phyloP scores from a whole-genome alignment of 108 stramenopile genomes.

The Discostella stelligeroides region DNA sequence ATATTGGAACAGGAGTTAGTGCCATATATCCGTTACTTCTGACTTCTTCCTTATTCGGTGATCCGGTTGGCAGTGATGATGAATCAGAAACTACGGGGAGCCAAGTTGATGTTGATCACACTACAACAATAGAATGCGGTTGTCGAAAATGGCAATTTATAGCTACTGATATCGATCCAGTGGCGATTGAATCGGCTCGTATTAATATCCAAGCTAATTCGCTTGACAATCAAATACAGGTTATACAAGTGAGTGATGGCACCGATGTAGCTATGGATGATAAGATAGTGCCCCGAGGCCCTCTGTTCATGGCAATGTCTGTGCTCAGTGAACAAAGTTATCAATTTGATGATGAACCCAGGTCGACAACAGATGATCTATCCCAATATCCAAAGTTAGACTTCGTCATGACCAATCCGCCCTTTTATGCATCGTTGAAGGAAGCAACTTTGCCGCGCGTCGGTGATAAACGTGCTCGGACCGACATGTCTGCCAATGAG shows the following conservation, averaged over 20 bases:
- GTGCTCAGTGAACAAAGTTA: background rate
- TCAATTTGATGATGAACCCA: constrained; percentile 1
- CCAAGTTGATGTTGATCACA: too few relatives aligned
- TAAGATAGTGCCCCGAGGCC: background rate
- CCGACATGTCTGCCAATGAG: constrained; percentile 69
- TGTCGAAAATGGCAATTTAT: constrained; percentile 57
- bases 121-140: too few relatives aligned
- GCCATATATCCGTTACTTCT: constrained; percentile 88
- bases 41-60: constrained; percentile 27
- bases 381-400: constrained; percentile 62
- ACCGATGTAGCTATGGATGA: background rate
- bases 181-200: constrained; percentile 68
- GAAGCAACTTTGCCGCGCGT: constrained; percentile 53
- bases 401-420: constrained; percentile 94
- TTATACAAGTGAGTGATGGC: constrained; percentile 49
- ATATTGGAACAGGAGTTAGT: constrained; percentile 91
- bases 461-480: constrained; percentile 77
- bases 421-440: constrained; percentile 79
- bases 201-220: constrained; percentile 77
- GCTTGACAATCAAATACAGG: constrained; percentile 53
- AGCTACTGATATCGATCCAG: constrained; percentile 86
- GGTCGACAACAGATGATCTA: too few relatives aligned
- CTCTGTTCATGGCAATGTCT: background rate
- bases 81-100: too few relatives aligned
- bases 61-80: background rate